Base-by-base conservation (phyloP, 179 eudicot genomes). In the Beta macrorhiza region DNA sequence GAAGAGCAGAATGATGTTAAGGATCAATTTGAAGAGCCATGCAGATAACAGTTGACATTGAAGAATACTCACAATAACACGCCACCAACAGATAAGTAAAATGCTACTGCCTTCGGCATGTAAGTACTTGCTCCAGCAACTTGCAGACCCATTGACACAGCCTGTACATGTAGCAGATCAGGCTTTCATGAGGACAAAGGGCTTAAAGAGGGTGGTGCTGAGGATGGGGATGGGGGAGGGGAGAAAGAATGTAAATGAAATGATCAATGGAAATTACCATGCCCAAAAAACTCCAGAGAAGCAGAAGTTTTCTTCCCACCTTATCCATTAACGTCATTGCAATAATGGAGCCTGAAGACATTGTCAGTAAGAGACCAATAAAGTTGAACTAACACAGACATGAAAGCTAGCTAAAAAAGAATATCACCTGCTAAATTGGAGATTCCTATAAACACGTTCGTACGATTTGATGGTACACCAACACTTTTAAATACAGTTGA, bases 401-500 rank as follows among this genome's bases (percentile, higher is more conserved):
- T 14, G 58, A 59, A 53, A 75, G 22, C 44, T 45, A 78, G 78
- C 55, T 19, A 72, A 63, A 58, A 77, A 62, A 7, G 61, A 59
- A 64, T 5, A 68, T 55, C 0, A 91, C 97, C 97, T 80, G 90
- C 74, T 69, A 92, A 72, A 79, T 92, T 95, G 78, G 92, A 90
- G 80, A 95, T 70, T 77, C 98, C 98, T 47, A 95, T 80, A 80
- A 87, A 87, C 47, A 89, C 88, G 52, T 95, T 95, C 45, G 93
- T 96, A 79, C 93, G 88, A 86, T 86, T 89, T 83, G 98, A 91
- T 61, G 98, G 91, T 32, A 92, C 90, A 84, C 97, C 98, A 80
- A 91, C 95, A 82, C 95, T 92, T 92, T 92, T 95, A 89, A 95
- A 95, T 80, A 95, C 98, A 92, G 98, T 92, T 80, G 98, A 91